Conservation (phyloP, 2,329 filamentous ascomycete genomes). For the Aureobasidium sp. region DNA sequence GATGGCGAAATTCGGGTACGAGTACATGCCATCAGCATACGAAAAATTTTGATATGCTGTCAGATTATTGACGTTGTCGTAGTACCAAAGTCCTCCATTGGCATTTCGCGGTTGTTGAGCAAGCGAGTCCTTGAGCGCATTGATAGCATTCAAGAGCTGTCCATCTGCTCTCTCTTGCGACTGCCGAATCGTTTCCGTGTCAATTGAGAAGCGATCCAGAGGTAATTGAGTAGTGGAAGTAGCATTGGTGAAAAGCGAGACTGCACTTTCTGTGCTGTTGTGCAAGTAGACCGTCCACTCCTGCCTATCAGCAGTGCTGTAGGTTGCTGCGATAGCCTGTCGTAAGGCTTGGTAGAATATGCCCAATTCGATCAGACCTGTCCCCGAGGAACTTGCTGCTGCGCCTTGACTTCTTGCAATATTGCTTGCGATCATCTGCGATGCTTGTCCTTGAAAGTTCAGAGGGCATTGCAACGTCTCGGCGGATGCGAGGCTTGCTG, state of each 20-base stretch:
- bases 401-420: not conserved
- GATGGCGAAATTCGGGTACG: not conserved
- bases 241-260: not conserved
- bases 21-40: slow-evolving; percentile 3
- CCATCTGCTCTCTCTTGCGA: not conserved
- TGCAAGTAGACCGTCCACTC: not conserved
- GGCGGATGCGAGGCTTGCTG: not conserved
- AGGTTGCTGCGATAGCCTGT: not conserved
- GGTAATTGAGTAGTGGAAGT: not conserved
- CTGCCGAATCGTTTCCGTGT: not conserved
- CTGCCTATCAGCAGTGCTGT: not conserved
- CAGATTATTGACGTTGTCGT: not conserved
- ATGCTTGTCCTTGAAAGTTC: not conserved
- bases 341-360: slow-evolving; percentile 5
- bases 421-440: not conserved
- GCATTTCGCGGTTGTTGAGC: not conserved
- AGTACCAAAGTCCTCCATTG: slow-evolving; percentile 2
- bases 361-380: not conserved
- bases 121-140: not conserved
- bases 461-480: not conserved
- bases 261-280: not conserved
- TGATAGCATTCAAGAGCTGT: not conserved
- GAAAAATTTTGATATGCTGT: slow-evolving; percentile 1
- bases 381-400: not conserved
- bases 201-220: not conserved